These are phyloP conservation scores for Apium graveolens DNA, from an alignment of 129 eudicot genomes.

Conservation along the genomic window DNA sequence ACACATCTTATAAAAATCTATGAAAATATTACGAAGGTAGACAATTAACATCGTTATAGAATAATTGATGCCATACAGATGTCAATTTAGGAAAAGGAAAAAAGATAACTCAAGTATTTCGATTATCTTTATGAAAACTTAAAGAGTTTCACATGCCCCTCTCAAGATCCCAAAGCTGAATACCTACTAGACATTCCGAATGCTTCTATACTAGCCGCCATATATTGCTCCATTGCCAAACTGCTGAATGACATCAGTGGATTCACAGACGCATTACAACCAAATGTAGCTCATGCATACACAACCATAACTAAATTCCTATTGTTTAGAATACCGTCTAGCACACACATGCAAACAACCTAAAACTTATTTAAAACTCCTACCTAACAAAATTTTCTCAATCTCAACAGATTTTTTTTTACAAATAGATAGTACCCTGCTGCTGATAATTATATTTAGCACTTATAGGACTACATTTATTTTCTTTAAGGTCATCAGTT, in stretches of 20 bases:
- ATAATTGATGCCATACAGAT: neutral
- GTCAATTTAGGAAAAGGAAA: neutral
- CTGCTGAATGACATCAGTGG: neutral
- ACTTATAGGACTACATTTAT: no score
- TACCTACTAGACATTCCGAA: neutral
- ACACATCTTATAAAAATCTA: neutral
- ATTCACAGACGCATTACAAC: neutral
- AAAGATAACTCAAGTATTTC: neutral
- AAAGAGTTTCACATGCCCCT: neutral
- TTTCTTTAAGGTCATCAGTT: neutral
- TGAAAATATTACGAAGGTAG: neutral
- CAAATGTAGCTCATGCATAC: neutral
- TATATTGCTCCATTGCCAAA: neutral
- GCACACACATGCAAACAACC: neutral
- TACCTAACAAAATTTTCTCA: neutral
- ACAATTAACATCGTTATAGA: neutral
- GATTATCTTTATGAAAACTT: neutral
- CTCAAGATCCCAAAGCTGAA: neutral
- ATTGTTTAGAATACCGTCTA: neutral
- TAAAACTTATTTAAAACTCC: neutral
- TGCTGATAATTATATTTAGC: neutral
- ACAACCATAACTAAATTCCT: neutral
- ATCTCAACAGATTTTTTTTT: neutral
- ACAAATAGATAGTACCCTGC: neutral
- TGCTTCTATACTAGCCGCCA: neutral